Base-by-base conservation (phyloP, 495 filamentous ascomycete species). In the Penicillium lividum region DNA sequence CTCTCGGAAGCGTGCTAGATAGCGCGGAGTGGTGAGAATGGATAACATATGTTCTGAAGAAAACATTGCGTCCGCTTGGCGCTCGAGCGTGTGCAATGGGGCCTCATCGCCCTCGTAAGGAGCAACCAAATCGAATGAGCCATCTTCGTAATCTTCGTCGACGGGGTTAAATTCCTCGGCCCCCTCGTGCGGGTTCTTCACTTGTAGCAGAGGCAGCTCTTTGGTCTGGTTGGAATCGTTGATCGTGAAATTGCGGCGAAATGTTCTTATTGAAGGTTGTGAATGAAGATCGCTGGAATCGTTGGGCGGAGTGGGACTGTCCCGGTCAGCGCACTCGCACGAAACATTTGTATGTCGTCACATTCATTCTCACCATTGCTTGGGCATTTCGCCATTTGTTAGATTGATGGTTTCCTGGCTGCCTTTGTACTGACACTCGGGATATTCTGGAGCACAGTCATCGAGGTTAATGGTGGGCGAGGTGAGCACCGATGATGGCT, bases 11-110 rank as follows among this genome's bases (percentile, higher is more conserved):
- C 80, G 69, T 47, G 83, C 74, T 46, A 93, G 84, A 58, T 92
- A 83, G 9, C 80, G 71, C 38, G 85, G 85, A 59, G 89, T 87
- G 47, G 85, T 84, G 34, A 87, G 77, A 3, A 82, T 77, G 0
- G 76, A 69, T 49, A 78, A 65, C 52, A 91, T 80, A 68, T 91
- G 88, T 38, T 85, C 80, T 4, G 60, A 62, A 7, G 84, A 87
- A 62, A 90, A 89, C 56, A 92, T 75, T 30, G 81, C 66, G 33
- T 87, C 83, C 1, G 85, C 82, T 52, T 81, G 79, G 38, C 67
- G 71, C 71, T 91, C 88, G 2, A 92, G 71, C 9, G 65, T 55
- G 51, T 72, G 72, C 5, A 68, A 59, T 31, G 70, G 65, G 10
- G 61, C 54, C 7, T 10, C 33, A 25, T 64, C 62, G 25, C 62